phyloP scores from a whole-genome alignment of 768 basidiomycete species.

The Punctularia strigosozonata region DNA sequence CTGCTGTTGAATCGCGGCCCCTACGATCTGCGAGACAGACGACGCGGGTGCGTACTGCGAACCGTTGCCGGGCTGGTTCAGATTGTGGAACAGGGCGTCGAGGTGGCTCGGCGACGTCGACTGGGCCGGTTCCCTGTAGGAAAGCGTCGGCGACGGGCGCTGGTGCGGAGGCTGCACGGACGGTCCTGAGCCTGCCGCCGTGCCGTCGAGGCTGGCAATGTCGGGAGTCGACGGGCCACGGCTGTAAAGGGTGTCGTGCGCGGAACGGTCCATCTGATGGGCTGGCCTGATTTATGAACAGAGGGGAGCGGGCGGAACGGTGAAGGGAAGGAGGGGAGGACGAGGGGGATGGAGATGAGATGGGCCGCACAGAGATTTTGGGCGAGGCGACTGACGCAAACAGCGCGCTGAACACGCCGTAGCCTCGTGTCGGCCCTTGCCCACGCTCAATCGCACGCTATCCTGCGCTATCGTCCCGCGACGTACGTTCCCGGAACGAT shows the following conservation, averaged over 20 bases:
- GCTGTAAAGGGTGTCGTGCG: constrained; percentile 32
- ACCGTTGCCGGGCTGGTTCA: constrained; percentile 13
- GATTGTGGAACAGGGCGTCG: constrained; percentile 56
- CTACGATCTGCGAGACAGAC: constrained; percentile 24
- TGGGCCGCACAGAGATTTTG: too few relatives aligned
- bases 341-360: too few relatives aligned
- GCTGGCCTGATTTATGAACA: too few relatives aligned
- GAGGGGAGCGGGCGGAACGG: constrained; percentile 2
- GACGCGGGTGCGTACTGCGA: constrained; percentile 11
- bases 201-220: too few relatives aligned
- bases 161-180: constrained; percentile 10
- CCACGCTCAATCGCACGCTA: too few relatives aligned
- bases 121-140: constrained; percentile 24
- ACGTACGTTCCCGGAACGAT: too few relatives aligned
- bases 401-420: too few relatives aligned
- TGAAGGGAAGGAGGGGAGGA: background rate
- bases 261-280: constrained; percentile 22
- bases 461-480: too few relatives aligned
- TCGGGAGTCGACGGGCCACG: constrained; percentile 43
- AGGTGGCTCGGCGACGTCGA: constrained; percentile 46
- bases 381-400: too few relatives aligned
- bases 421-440: too few relatives aligned
- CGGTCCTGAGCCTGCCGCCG: too few relatives aligned
- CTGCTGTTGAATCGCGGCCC: constrained; percentile 13
- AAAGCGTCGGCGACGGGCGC: constrained; percentile 19